These are phyloP conservation scores for Penicillium psychrosexuale DNA, from an alignment of 2,329 filamentous ascomycete genomes.

Conservation along the genomic window DNA sequence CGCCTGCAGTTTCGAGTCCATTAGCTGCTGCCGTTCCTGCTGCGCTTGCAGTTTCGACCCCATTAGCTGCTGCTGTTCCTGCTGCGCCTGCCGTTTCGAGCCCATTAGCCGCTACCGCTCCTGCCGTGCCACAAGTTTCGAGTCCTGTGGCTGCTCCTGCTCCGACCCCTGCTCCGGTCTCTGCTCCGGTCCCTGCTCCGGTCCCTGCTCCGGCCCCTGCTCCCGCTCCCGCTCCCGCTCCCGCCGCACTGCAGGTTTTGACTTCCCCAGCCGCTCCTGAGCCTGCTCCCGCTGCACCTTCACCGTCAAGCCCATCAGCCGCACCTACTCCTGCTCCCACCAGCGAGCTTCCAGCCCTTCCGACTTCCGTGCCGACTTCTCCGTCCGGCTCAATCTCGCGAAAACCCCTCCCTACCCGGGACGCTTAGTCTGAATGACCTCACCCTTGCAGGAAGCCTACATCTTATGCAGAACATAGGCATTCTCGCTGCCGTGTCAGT, in stretches of 20 bases:
- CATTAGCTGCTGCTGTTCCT: constrained; percentile 2
- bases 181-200: no score
- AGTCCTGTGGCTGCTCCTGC: not conserved
- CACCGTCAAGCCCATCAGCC: constrained; percentile 30
- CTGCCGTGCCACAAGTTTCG: not conserved
- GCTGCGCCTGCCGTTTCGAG: constrained; percentile 25
- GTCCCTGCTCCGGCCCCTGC: constrained; percentile 22
- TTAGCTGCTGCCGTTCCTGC: constrained; percentile 18
- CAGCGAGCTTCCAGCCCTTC: constrained; percentile 44
- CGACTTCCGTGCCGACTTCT: constrained; percentile 35
- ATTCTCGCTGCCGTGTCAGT: constrained; percentile 8
- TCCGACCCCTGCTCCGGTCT: no score
- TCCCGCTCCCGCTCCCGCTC: constrained; percentile 20
- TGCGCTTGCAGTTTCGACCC: not conserved
- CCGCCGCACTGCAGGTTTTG: constrained; percentile 13
- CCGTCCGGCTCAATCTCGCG: constrained; percentile 44
- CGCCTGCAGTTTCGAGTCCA: constrained; percentile 28
- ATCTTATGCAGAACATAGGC: constrained; percentile 7
- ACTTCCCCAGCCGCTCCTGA: not conserved
- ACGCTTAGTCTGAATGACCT: constrained; percentile 16
- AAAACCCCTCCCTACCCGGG: constrained; percentile 57
- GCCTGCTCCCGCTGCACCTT: constrained; percentile 14
- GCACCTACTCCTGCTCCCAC: constrained; percentile 31
- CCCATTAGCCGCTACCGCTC: constrained; percentile 25
- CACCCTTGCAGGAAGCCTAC: constrained; percentile 2